Base-by-base conservation (phyloP, 192 early-diverging fungal genomes). In the Dissophora globulifera region DNA sequence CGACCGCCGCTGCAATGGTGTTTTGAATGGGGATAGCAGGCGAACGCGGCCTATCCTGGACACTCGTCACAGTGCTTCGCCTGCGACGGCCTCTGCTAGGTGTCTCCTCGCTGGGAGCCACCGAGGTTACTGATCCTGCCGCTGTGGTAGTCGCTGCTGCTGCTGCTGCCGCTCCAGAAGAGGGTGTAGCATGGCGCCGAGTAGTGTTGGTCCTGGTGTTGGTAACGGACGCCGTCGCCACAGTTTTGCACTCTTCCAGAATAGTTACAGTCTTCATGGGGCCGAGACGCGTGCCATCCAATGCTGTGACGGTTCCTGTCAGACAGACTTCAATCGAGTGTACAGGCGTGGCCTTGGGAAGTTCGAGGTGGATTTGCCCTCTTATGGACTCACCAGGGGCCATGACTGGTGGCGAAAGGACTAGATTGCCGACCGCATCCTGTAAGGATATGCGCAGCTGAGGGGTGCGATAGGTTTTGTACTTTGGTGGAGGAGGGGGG, bases 401-500 rank as follows among this genome's bases (percentile, higher is more conserved):
- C 72, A 76, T 76, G 3, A 76, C 72, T 10, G 72, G 72, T 25
- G 72, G 42, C 3, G 72, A 76, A 10, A 76, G 58, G 23, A 67
- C 63, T 5, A 67, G 47, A 45, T 67, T 67, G 22, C 72, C 72
- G 6, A 49, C 53, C 16, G 58, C 35, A 50, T 76, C 72, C 51
- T 76, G 72, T 16, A 76, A 46, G 0, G 72, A 76, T 46, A 76
- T 67, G 58, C 72, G 72, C 42, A 76, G 58, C 30, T 76, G 72
- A 13, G 72, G 72, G 16, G 72, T 76, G 42, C 72, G 62, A 23
- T 40, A 62, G 4, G 72, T 50, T 15, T 76, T 76, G 53, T 76
- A 76, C 22, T 76, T 76, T 54, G 72, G 72, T n/a, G 72, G 72
- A 15, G 72, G 72, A 15, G 72, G 72, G 7, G 71, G 71, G 30